Evolutionary conservation across 2,329 filamentous ascomycete species (phyloP), one percentile per base, ranked within the genome.

Genomic region (Ceratocystis destructans): DNA sequence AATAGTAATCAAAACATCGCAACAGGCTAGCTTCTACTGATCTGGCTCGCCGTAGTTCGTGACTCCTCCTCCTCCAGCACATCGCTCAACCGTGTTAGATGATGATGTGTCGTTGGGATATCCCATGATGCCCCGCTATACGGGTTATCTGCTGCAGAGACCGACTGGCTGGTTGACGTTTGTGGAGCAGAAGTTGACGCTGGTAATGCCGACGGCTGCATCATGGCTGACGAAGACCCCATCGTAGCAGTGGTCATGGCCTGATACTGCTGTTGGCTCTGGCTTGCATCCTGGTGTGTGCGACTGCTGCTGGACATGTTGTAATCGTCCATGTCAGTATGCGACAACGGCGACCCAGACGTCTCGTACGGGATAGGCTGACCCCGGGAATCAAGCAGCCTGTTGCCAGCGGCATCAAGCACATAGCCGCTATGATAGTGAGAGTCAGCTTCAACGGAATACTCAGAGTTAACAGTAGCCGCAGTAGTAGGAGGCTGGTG

Each of bases 71-170:
- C 90, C 72, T 91, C 88, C 37, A 94, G 81, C 33, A 96, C 91
- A 75, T 96, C 91, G 74, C 90, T 96, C 69, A 96, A 78, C 66
- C 92, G 80, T 7, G 91, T 96, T 0, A 91, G 91, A 75, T 96
- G 90, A 70, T 94, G 89, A 75, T 96, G 91, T 66, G 86, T 82
- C 28, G 87, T 86, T 69, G 90, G 79, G n/a, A 78, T 77, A 69
- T 94, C 89, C 89, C 90, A 95, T 17, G 83, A 86, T 1, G 85
- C 81, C 1, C 83, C 82, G 6, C 80, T 85, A 75, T 86, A 90
- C 25, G 82, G 85, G 57, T 83, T 77, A 57, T 59, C 55, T 8
- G 17, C 55, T 10, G 28, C 28, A 12, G 59, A 59, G 17, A 10
- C 55, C 17, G 61, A 22, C 62, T 50, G 55, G 22, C 61, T 50